Base-by-base conservation (phyloP, 1,139 yeast species). In the Debaryomyces fabryi region DNA sequence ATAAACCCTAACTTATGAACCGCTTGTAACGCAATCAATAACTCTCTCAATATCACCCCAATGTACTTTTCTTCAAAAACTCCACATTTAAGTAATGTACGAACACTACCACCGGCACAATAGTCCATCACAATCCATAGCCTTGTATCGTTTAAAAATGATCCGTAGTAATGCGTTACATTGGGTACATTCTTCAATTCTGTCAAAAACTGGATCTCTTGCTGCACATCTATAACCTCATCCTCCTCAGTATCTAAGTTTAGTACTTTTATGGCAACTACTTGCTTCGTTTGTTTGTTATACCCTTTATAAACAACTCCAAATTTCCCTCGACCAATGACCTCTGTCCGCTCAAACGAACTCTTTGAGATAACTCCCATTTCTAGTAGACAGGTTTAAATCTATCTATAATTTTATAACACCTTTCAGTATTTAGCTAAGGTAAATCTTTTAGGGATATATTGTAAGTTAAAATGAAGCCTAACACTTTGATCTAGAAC, bases 61-160 rank as follows among this genome's bases (percentile, higher is more conserved):
- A 89, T 83, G 63, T 88, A 87, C 58, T 78, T 79, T 61, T 93
- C 99, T 56, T 92, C 97, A 45, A 95, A 78, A 32, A 82, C 83
- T 0, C 99, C 99, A 0, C 98, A 91, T 60, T 88, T 85, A 49
- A 95, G 74, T 45, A 95, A 71, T 1, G 97, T 89, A 48, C 99
- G 75, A 43, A 95, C 82, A 0, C 96, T 88, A 0, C 99, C 99
- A 12, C 99, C 99, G 1, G 96, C 96, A 67, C 99, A 93, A 63
- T 88, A 83, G 63, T 95, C 99, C 98, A 95, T 95, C 49, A 95
- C 84, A 64, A 95, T 92, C 99, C 99, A 95, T 33, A 95, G 73
- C 61, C 89, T 86, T 8, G 97, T 88, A 43, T 93, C 97, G 53
- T 85, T 82, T 37, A 95, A 68, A 55, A 87, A 88, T 0, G 96